These are phyloP conservation scores for Auriscalpium vulgare DNA, from an alignment of 768 basidiomycete genomes.

Conservation along the genomic window DNA sequence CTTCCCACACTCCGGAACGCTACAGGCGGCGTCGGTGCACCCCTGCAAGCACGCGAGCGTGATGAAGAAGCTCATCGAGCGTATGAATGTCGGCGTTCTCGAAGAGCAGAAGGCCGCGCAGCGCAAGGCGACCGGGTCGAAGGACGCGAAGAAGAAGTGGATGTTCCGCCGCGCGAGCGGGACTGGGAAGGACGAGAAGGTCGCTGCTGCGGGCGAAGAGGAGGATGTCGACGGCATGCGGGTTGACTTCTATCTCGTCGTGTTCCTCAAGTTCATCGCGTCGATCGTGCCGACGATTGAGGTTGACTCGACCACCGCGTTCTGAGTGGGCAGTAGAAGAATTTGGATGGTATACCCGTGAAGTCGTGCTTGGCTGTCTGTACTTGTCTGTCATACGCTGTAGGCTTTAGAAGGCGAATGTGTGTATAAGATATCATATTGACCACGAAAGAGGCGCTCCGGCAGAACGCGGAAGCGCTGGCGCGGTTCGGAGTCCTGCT, in stretches of 20 bases:
- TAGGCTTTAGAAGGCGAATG: too few relatives aligned
- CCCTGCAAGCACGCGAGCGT: conserved; percentile 98
- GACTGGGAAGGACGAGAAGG: conserved; percentile 44
- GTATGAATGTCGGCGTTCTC: conserved; percentile 87
- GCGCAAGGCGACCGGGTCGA: conserved; percentile 36
- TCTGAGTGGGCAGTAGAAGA: conserved; percentile 9
- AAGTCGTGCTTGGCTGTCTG: too few relatives aligned
- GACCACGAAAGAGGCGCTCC: too few relatives aligned
- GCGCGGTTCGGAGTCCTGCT: too few relatives aligned
- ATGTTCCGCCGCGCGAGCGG: conserved; percentile 65
- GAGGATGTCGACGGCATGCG: conserved; percentile 85
- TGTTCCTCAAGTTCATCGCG: conserved; percentile 98
- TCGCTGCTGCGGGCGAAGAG: conserved; percentile 33
- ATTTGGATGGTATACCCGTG: too few relatives aligned
- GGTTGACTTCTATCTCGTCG: conserved; percentile 96
- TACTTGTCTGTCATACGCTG: too few relatives aligned
- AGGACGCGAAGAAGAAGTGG: conserved; percentile 69
- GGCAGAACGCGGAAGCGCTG: too few relatives aligned
- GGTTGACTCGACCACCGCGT: conserved; percentile 80
- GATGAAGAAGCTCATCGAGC: conserved; percentile 99
- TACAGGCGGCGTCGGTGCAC: conserved; percentile 90
- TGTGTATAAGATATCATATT: too few relatives aligned
- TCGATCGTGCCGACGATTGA: conserved; percentile 98
- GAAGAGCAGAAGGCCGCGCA: conserved; percentile 67
- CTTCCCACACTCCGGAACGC: conserved; percentile 86